Conservation (phyloP, 495 filamentous ascomycete species). For the Evansstolkia leycettana region DNA sequence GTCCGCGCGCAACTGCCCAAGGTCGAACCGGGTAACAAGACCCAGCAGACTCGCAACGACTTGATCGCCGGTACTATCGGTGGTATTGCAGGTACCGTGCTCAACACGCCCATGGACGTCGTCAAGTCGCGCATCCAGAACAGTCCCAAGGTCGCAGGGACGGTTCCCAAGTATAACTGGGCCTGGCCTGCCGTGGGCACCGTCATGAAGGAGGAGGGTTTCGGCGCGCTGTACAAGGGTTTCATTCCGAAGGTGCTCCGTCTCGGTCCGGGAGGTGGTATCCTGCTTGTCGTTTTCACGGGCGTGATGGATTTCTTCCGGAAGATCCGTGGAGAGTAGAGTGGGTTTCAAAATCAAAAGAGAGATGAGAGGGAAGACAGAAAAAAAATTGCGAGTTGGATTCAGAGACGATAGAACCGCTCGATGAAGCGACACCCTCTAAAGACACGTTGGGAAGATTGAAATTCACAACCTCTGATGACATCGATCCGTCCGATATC, state of each 20-base stretch:
- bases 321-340: constrained; percentile 30
- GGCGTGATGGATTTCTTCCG: constrained; percentile 88
- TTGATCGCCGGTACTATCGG: constrained; percentile 76
- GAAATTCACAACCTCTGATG: too few relatives aligned
- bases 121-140: constrained; percentile 98
- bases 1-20: constrained; percentile 72
- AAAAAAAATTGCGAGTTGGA: too few relatives aligned
- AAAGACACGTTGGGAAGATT: too few relatives aligned
- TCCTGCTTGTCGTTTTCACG: constrained; percentile 85
- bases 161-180: constrained; percentile 93
- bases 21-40: constrained; percentile 57
- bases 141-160: constrained; percentile 64
- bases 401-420: too few relatives aligned
- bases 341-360: background rate
- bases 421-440: too few relatives aligned
- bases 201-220: constrained; percentile 88
- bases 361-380: constrained; percentile 4
- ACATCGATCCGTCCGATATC: too few relatives aligned
- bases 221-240: constrained; percentile 88
- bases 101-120: constrained; percentile 97
- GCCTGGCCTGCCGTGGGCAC: constrained; percentile 75
- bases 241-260: constrained; percentile 92
- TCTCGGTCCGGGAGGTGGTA: constrained; percentile 81
- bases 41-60: constrained; percentile 70
- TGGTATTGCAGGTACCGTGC: constrained; percentile 81